Evolutionary conservation across 78 protist genomes (phyloP).

Genomic region (Bigelowiella natans): DNA sequence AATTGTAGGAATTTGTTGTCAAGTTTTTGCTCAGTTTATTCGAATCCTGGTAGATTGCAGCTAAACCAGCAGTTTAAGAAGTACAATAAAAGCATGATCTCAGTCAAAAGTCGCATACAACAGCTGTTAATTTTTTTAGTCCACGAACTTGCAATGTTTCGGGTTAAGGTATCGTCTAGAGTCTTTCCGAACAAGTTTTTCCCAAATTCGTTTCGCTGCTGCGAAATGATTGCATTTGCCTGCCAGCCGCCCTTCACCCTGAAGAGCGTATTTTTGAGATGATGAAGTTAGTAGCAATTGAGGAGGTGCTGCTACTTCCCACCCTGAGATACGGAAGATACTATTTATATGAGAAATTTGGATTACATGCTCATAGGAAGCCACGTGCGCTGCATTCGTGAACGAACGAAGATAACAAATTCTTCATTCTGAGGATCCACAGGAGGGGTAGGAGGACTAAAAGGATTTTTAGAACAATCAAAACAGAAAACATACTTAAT

Average conservation of each 20-base stretch:
- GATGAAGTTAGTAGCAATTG: too few species aligned
- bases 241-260: background rate
- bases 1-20: too few species aligned
- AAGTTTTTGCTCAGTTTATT: too few species aligned
- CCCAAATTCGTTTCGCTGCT: background rate
- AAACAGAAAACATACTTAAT: background rate
- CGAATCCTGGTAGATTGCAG: too few species aligned
- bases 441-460: background rate
- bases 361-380: background rate
- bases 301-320: too few species aligned
- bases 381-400: background rate
- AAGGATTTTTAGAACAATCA: background rate
- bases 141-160: background rate
- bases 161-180: background rate
- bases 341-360: too few species aligned
- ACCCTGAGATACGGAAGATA: too few species aligned
- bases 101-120: too few species aligned
- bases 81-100: too few species aligned
- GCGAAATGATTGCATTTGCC: background rate
- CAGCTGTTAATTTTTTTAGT: too few species aligned
- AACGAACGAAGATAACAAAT: background rate
- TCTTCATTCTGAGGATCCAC: background rate
- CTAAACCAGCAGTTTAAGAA: too few species aligned
- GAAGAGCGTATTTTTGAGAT: too few species aligned
- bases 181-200: background rate